Evolutionary conservation across 345 rosid species (phyloP).

Genomic region (Laguncularia racemosa): DNA sequence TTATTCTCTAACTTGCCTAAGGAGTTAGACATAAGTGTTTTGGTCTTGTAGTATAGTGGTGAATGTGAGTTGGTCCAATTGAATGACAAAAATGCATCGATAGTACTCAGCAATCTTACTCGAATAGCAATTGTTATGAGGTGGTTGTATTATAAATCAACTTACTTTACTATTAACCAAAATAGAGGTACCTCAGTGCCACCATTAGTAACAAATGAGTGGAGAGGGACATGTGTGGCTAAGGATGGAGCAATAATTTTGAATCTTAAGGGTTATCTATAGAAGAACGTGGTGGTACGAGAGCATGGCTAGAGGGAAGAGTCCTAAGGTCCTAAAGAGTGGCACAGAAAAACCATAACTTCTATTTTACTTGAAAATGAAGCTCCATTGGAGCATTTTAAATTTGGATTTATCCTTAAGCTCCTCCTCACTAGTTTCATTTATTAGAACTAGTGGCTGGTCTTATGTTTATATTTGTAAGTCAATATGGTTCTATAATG

Average conservation of each 20-base stretch:
- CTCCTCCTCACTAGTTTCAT: conserved; percentile 23
- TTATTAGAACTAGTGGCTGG: neutral
- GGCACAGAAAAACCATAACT: conserved; percentile 32
- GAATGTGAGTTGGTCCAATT: conserved; percentile 91
- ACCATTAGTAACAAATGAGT: conserved; percentile 36
- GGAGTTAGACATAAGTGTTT: conserved; percentile 73
- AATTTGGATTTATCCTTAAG: conserved; percentile 31
- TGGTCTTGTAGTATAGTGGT: conserved; percentile 84
- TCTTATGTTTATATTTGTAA: too few relatives aligned
- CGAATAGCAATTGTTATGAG: conserved; percentile 96
- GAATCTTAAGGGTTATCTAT: conserved; percentile 42
- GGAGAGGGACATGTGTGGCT: conserved; percentile 41
- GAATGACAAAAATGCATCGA: conserved; percentile 88
- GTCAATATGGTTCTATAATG: conserved; percentile 1
- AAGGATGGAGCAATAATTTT: conserved; percentile 22
- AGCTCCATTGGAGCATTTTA: conserved; percentile 57
- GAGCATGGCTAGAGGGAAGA: conserved; percentile 48
- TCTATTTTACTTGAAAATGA: conserved; percentile 45
- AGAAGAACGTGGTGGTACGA: conserved; percentile 78
- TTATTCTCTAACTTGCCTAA: conserved; percentile 80
- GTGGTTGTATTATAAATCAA: conserved; percentile 82
- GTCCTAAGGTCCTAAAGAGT: conserved; percentile 55
- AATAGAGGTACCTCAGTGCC: conserved; percentile 23
- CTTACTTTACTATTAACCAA: conserved; percentile 41
- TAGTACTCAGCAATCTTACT: conserved; percentile 80